Evolutionary conservation across 2,329 filamentous ascomycete genomes (phyloP).

Genomic region (Huntiella bhutanensis): DNA sequence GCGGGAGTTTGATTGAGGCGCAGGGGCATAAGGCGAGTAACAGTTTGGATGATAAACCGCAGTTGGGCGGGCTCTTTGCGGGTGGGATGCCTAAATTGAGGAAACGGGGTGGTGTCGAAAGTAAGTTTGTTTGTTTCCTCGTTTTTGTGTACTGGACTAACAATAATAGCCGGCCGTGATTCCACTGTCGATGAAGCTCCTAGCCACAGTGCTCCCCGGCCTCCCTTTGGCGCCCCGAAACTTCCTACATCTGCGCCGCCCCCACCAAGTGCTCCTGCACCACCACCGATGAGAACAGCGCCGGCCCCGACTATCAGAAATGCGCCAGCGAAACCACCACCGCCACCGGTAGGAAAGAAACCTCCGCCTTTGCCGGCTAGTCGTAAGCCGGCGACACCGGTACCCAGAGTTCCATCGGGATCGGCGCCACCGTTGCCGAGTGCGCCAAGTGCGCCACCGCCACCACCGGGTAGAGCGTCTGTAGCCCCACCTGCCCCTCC

Average conservation of each 20-base stretch:
- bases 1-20: slow-evolving; percentile 59
- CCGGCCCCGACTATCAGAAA: no score
- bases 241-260: slow-evolving; percentile 25
- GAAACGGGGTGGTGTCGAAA: slow-evolving; percentile 68
- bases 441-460: slow-evolving; percentile 22
- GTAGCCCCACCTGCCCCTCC: slow-evolving; percentile 17
- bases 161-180: slow-evolving; percentile 7
- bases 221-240: slow-evolving; percentile 21
- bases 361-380: slow-evolving; percentile 36
- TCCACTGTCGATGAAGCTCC: slow-evolving; percentile 3
- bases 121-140: slow-evolving; percentile 6
- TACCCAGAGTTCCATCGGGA: slow-evolving; percentile 20
- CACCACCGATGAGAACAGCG: slow-evolving; percentile 18
- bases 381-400: slow-evolving; percentile 32
- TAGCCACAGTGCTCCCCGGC: neutral
- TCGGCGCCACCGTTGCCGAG: slow-evolving; percentile 21
- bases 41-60: slow-evolving; percentile 44
- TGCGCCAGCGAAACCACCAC: slow-evolving; percentile 38
- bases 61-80: slow-evolving; percentile 73
- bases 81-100: slow-evolving; percentile 91
- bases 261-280: slow-evolving; percentile 39
- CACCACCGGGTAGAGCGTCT: slow-evolving; percentile 18
- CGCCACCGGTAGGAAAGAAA: slow-evolving; percentile 63
- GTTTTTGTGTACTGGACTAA: neutral
- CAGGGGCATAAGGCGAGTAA: slow-evolving; percentile 15